Percentiles rank a stretch among this genome's conserved stretches.
Evolutionary conservation across 2,329 filamentous ascomycete species (phyloP).

Genomic region (Aspergillus floridensis): DNA sequence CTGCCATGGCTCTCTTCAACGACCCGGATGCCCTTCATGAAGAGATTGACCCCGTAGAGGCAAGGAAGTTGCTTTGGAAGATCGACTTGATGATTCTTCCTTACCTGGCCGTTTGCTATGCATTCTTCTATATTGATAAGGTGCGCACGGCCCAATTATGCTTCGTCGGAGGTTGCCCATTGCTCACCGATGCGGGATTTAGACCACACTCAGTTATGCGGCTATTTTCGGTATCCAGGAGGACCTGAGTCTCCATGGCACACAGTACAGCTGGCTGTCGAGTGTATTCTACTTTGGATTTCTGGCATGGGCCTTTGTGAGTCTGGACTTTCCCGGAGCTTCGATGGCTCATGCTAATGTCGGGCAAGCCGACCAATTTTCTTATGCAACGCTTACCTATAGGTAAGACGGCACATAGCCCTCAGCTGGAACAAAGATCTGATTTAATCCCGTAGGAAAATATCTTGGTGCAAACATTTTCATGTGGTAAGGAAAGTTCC

Average conservation of each 20-base stretch:
- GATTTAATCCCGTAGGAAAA: slow-evolving; percentile 36
- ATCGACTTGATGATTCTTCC: slow-evolving; percentile 61
- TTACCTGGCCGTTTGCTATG: slow-evolving; percentile 54
- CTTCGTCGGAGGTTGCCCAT: not conserved
- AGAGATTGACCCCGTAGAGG: slow-evolving; percentile 47
- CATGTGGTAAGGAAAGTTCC: slow-evolving; percentile 43
- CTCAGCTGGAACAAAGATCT: not conserved
- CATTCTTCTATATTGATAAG: slow-evolving; percentile 53
- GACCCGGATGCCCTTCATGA: slow-evolving; percentile 50
- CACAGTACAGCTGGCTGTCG: slow-evolving; percentile 58
- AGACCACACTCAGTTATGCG: slow-evolving; percentile 61
- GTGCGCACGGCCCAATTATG: slow-evolving; percentile 15
- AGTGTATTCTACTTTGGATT: slow-evolving; percentile 59
- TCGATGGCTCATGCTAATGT: not conserved
- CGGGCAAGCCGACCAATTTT: slow-evolving; percentile 49
- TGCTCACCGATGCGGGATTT: not conserved
- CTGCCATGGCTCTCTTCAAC: slow-evolving; percentile 51
- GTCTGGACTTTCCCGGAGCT: not conserved
- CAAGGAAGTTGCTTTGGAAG: slow-evolving; percentile 51
- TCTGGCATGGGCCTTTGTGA: slow-evolving; percentile 50
- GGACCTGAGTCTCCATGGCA: slow-evolving; percentile 56
- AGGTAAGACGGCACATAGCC: slow-evolving; percentile 28
- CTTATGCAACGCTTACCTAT: slow-evolving; percentile 53
- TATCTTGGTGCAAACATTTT: slow-evolving; percentile 59
- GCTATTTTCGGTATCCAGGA: slow-evolving; percentile 64